Evolutionary conservation across 140 eudicot genomes (phyloP).

Genomic region (Flaveria floridana): DNA sequence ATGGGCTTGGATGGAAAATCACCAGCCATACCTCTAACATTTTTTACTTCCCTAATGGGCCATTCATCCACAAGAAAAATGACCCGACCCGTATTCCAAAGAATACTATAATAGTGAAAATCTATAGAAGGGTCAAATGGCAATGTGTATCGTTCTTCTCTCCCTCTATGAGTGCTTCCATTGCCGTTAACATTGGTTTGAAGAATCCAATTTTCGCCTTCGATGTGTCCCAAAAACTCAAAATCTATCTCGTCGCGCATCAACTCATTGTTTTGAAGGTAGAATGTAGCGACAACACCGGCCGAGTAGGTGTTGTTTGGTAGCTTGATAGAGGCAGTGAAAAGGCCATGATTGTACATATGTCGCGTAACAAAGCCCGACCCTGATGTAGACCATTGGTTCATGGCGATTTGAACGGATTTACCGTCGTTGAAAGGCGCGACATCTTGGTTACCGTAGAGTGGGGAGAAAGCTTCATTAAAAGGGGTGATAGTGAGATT

Average conservation of each 20-base stretch:
- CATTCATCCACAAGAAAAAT: conserved; percentile 38
- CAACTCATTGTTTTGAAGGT: conserved; percentile 37
- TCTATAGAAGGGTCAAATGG: conserved; percentile 60
- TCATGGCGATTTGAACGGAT: conserved; percentile 27
- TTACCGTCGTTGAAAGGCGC: conserved; percentile 17
- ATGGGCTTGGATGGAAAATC: conserved; percentile 45
- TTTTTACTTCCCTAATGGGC: conserved; percentile 40
- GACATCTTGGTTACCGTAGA: conserved; percentile 29
- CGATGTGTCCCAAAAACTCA: conserved; percentile 56
- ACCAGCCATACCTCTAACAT: conserved; percentile 26
- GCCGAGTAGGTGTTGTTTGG: conserved; percentile 54
- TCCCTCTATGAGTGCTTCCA: conserved; percentile 48
- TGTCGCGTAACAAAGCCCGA: conserved; percentile 54
- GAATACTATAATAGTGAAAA: conserved; percentile 53
- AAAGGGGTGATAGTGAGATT: conserved; percentile 21
- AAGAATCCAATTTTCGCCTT: conserved; percentile 45
- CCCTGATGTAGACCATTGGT: conserved; percentile 32
- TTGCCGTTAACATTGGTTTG: conserved; percentile 63
- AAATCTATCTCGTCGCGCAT: conserved; percentile 52
- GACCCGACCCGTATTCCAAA: conserved; percentile 43
- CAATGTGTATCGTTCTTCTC: conserved; percentile 58
- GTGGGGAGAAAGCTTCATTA: conserved; percentile 24
- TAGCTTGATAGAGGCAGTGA: conserved; percentile 55
- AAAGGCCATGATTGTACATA: conserved; percentile 46
- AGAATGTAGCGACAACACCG: conserved; percentile 66